Conservation (phyloP, 768 basidiomycete species). For the Lanmaoa rubissima region DNA sequence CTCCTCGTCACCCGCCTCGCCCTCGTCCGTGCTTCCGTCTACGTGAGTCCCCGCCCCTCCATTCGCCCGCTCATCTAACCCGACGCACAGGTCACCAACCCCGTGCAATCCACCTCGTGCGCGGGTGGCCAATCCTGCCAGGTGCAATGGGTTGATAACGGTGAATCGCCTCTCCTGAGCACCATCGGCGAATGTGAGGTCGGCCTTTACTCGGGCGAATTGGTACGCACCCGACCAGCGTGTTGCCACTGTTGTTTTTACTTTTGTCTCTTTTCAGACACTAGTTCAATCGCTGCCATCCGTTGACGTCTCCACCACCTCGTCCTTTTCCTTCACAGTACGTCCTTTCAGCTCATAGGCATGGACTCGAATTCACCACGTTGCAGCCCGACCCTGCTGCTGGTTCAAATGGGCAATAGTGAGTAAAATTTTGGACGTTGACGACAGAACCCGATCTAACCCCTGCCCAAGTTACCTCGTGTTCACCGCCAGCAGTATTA, state of each 20-base stretch:
- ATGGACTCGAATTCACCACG: background rate
- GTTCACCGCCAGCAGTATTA: constrained; percentile 42
- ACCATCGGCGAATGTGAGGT: constrained; percentile 52
- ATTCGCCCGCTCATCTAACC: constrained; percentile 1
- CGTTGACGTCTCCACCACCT: constrained; percentile 47
- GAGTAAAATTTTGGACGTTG: constrained; percentile 20
- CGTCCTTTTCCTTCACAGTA: constrained; percentile 58
- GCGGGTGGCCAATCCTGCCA: constrained; percentile 52
- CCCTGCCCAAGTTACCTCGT: constrained; percentile 52
- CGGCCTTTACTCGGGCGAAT: constrained; percentile 55
- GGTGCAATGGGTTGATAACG: constrained; percentile 66
- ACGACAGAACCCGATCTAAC: constrained; percentile 2
- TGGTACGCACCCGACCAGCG: constrained; percentile 38
- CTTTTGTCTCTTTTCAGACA: constrained; percentile 34
- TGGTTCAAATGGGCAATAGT: constrained; percentile 60
- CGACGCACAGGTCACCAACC: constrained; percentile 36
- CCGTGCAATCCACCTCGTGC: constrained; percentile 44
- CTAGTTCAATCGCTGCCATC: constrained; percentile 57
- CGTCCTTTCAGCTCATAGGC: constrained; percentile 9
- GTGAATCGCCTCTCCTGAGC: constrained; percentile 45
- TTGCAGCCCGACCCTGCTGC: constrained; percentile 52
- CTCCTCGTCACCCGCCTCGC: constrained; percentile 18
- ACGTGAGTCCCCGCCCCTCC: background rate
- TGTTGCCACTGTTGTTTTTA: background rate
- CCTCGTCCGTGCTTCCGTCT: constrained; percentile 3